phyloP scores from a whole-genome alignment of 768 basidiomycete species.

The Boletales sp. region DNA sequence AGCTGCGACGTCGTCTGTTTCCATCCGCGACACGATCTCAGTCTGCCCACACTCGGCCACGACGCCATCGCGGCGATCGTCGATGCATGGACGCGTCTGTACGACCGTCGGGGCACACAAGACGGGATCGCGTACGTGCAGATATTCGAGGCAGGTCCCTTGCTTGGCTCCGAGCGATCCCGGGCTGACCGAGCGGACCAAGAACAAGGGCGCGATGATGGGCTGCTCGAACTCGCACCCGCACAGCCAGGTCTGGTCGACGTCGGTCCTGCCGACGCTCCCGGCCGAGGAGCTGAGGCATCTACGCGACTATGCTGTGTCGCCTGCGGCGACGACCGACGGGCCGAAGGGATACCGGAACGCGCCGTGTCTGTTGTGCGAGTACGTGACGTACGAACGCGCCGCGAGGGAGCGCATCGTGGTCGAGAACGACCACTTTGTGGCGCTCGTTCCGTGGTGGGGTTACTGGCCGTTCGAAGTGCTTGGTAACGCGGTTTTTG shows the following conservation, averaged over 20 bases:
- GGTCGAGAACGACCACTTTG: slow-evolving; percentile 69
- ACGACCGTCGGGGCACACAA: slow-evolving; percentile 53
- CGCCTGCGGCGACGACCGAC: slow-evolving; percentile 28
- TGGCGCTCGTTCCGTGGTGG: slow-evolving; percentile 92
- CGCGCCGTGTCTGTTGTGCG: slow-evolving; percentile 71
- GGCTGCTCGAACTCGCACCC: slow-evolving; percentile 95
- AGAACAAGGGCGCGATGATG: slow-evolving; percentile 95
- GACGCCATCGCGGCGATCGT: slow-evolving; percentile 64
- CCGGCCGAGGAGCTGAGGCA: slow-evolving; percentile 64
- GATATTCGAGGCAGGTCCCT: slow-evolving; percentile 69
- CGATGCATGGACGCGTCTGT: slow-evolving; percentile 69
- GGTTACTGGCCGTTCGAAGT: slow-evolving; percentile 92
- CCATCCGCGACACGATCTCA: slow-evolving; percentile 82
- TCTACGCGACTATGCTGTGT: slow-evolving; percentile 46
- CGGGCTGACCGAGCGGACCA: slow-evolving; percentile 3
- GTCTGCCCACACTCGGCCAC: slow-evolving; percentile 61
- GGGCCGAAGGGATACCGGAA: slow-evolving; percentile 57
- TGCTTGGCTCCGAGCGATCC: neutral
- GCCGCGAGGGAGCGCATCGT: slow-evolving; percentile 60
- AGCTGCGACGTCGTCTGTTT: slow-evolving; percentile 88
- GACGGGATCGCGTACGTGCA: slow-evolving; percentile 79
- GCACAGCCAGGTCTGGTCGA: slow-evolving; percentile 87
- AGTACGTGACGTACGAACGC: slow-evolving; percentile 71
- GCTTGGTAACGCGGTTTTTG: slow-evolving; percentile 42
- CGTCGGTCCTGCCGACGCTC: slow-evolving; percentile 66